Evolutionary conservation across 441 rosid genomes (phyloP).

Genomic region (Macaranga tanarius): DNA sequence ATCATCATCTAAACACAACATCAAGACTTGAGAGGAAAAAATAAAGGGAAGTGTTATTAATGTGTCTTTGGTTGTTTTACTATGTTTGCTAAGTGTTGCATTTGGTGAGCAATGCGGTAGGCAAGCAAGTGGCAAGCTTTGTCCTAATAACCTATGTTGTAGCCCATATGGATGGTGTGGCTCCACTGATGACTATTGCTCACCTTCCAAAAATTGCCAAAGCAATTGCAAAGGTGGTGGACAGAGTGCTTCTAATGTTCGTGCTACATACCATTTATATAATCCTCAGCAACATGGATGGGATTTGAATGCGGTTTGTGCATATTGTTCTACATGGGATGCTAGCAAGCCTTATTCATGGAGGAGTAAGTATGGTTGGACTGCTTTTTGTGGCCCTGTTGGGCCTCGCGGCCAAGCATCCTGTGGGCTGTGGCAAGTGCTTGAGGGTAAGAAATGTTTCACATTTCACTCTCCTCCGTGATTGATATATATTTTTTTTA

Average conservation of each 20-base stretch:
- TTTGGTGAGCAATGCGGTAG: conserved; percentile 47
- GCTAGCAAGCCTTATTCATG: conserved; percentile 35
- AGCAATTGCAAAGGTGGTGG: conserved; percentile 31
- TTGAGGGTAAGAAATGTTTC: conserved; percentile 22
- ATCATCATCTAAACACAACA: neutral
- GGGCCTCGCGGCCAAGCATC: conserved; percentile 30
- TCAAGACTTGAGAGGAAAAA: neutral
- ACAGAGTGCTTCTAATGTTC: conserved; percentile 35
- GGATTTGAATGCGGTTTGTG: conserved; percentile 31
- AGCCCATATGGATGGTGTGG: conserved; percentile 56
- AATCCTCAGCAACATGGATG: conserved; percentile 31
- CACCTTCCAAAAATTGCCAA: conserved; percentile 40
- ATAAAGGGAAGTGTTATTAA: conserved; percentile 11
- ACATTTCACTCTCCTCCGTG: neutral
- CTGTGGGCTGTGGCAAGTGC: conserved; percentile 44
- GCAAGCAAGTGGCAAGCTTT: conserved; percentile 47
- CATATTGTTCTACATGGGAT: conserved; percentile 41
- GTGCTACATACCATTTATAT: conserved; percentile 32
- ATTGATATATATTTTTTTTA: no score
- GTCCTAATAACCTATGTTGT: conserved; percentile 46
- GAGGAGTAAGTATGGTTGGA: conserved; percentile 39
- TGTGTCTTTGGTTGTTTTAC: conserved; percentile 23
- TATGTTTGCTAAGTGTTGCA: conserved; percentile 23
- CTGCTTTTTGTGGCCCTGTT: conserved; percentile 36
- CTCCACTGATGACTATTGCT: conserved; percentile 45